Evolutionary conservation across 192 early-diverging fungal genomes (phyloP).

Genomic region (Coemansia sp.): DNA sequence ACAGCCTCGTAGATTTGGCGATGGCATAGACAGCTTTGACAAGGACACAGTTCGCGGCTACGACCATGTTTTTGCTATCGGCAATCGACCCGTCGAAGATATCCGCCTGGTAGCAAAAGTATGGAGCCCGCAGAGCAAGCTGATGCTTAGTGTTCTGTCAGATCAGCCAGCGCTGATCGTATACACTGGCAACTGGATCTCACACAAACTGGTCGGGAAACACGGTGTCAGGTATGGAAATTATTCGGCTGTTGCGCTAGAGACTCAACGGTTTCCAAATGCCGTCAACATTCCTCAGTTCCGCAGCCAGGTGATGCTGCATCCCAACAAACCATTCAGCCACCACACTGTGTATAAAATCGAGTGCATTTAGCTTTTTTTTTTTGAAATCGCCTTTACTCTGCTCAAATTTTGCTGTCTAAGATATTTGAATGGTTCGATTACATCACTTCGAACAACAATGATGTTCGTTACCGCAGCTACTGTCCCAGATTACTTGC

Average conservation of each 20-base stretch:
- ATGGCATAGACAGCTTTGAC: conserved; percentile 56
- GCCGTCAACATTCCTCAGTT: conserved; percentile 62
- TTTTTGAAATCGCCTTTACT: neutral
- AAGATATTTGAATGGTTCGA: neutral
- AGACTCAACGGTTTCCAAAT: conserved; percentile 62
- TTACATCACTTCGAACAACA: neutral
- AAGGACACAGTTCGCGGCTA: conserved; percentile 62
- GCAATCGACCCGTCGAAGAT: conserved; percentile 30
- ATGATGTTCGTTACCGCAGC: neutral
- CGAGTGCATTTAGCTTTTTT: conserved; percentile 4
- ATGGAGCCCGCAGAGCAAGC: conserved; percentile 60
- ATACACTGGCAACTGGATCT: conserved; percentile 80
- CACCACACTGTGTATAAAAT: conserved; percentile 57
- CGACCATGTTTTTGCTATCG: conserved; percentile 75
- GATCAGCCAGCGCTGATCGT: conserved; percentile 77
- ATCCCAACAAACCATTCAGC: conserved; percentile 52
- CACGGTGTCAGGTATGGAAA: conserved; percentile 48
- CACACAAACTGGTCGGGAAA: conserved; percentile 52
- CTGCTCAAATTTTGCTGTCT: neutral
- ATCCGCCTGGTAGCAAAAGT: conserved; percentile 52
- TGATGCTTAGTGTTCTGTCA: conserved; percentile 63
- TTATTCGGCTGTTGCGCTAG: conserved; percentile 71
- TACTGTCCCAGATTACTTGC: neutral
- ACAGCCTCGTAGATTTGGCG: conserved; percentile 56
- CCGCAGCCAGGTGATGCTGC: conserved; percentile 57